Percentiles rank a stretch among this genome's conserved stretches.
Conservation (phyloP, 495 filamentous ascomycete genomes). For the Penicillium soppii region DNA sequence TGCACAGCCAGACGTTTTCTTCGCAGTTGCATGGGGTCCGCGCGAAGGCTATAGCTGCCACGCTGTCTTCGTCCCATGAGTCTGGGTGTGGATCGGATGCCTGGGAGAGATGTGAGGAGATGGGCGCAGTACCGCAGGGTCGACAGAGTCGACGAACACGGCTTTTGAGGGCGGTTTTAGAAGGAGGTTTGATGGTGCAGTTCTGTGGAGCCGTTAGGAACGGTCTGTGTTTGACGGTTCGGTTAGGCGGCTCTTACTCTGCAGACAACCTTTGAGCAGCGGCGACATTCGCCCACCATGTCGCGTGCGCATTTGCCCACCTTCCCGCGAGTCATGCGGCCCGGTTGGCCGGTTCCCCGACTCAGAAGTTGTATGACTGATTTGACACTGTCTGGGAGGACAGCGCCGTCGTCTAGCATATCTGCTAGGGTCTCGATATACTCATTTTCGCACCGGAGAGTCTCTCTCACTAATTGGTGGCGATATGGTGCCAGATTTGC, state of each 20-base stretch:
- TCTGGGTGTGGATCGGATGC: conserved; percentile 1
- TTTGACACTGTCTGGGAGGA: conserved; percentile 37
- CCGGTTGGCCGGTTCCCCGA: conserved; percentile 26
- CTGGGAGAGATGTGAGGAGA: conserved; percentile 37
- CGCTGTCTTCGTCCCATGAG: neutral
- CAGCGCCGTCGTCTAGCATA: conserved; percentile 32
- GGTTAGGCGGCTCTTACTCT: conserved; percentile 52
- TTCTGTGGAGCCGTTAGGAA: conserved; percentile 54
- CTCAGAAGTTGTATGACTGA: conserved; percentile 37
- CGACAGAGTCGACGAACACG: conserved; percentile 79
- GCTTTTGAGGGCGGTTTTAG: conserved; percentile 55
- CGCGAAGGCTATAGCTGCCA: conserved; percentile 42
- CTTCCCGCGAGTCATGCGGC: conserved; percentile 59
- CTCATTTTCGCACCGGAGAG: conserved; percentile 77
- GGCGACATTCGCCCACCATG: conserved; percentile 77
- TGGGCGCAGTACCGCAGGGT: conserved; percentile 65
- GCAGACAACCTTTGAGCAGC: conserved; percentile 74
- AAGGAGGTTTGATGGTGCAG: conserved; percentile 76
- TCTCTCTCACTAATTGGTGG: conserved; percentile 64
- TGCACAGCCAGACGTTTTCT: conserved; percentile 73
- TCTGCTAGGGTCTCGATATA: conserved; percentile 43
- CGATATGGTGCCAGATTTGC: conserved; percentile 74
- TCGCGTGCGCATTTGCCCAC: conserved; percentile 77
- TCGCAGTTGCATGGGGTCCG: conserved; percentile 69
- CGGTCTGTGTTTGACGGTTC: neutral